phyloP scores from a whole-genome alignment of 2,329 filamentous ascomycete species.

The Scleromitrula shiraiana region DNA sequence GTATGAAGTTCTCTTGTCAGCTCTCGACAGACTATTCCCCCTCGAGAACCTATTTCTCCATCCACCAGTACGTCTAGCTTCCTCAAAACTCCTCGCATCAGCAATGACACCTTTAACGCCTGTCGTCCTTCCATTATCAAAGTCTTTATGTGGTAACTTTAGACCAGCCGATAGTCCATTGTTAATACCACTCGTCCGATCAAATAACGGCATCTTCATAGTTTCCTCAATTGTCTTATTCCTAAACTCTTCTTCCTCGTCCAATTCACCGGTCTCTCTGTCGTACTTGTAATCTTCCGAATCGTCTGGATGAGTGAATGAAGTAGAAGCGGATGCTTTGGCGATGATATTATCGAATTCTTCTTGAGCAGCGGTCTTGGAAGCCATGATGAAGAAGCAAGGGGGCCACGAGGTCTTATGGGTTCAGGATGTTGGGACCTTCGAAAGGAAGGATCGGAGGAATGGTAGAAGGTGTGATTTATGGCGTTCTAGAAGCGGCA shows the following conservation, averaged over 20 bases:
- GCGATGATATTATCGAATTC: constrained; percentile 57
- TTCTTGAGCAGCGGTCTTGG: constrained; percentile 52
- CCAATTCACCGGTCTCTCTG: constrained; percentile 46
- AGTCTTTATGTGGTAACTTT: constrained; percentile 53
- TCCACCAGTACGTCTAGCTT: constrained; percentile 43
- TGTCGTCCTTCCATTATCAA: constrained; percentile 63
- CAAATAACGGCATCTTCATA: constrained; percentile 56
- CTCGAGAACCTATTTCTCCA: constrained; percentile 45
- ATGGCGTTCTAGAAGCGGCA: not conserved
- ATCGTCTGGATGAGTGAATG: constrained; percentile 43
- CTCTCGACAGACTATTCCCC: constrained; percentile 14
- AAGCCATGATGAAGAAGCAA: constrained; percentile 21
- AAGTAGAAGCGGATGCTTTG: constrained; percentile 38
- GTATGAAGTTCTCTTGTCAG: constrained; percentile 20
- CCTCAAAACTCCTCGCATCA: constrained; percentile 70
- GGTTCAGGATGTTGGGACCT: too few species aligned
- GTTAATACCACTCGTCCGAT: constrained; percentile 33
- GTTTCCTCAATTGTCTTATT: constrained; percentile 48
- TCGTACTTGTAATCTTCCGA: constrained; percentile 45
- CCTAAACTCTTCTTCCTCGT: constrained; percentile 35
- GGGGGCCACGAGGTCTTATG: constrained; percentile 18
- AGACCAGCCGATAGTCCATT: constrained; percentile 30
- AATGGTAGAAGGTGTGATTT: constrained; percentile 2
- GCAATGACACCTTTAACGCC: constrained; percentile 84
- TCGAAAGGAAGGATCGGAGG: constrained; percentile 1